Evolutionary conservation across 164 flowering plant species (phyloP), one percentile per base, ranked within the genome.

Genomic region (Akebia trifoliata): DNA sequence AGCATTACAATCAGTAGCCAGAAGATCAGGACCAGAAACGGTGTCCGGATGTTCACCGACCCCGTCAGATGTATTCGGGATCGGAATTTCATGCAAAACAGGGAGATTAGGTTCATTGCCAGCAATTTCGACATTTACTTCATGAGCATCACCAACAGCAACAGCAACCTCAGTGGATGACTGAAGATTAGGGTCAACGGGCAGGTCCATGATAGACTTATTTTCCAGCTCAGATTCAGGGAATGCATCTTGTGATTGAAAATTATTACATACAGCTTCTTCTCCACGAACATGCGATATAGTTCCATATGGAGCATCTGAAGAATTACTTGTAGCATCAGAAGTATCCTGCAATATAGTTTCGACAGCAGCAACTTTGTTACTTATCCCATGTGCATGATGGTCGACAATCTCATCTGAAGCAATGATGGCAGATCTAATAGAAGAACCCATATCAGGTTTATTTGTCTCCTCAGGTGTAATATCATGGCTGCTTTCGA

Each of bases 381-480:
- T 59, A 17, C 53, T 59, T 40, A 15, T 51, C 59, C 28, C 55
- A 48, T 45, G 21, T 30, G 34, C 59, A 30, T 35, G 54, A 45
- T 36, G 35, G 45, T 21, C 25, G 43, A 17, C 34, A 54, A 48
- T 35, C 59, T 68, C 62, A 45, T 50, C 65, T 50, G 46, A 44
- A 29, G 42, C 66, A 45, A 40, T 26, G 30, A 51, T 15, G 22
- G n/a, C 63, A 37, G 57, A 57, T 53, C 34, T 60, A 39, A 30
- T 22, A 17, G 65, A 63, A 46, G 70, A 74, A 61, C 60, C 74
- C 6, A 17, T 22, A 14, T 62, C 64, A 45, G 78, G 63, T 59
- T 73, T 59, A 55, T 39, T 62, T 30, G 10, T 58, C 45, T 22
- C 53, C 36, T 61, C 70, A 38, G 68, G 65, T 32, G 15, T 43